Percentiles rank a stretch among this genome's conserved stretches.
Evolutionary conservation across 495 filamentous ascomycete genomes (phyloP).

Genomic region (Massariosphaeria phaeospora): DNA sequence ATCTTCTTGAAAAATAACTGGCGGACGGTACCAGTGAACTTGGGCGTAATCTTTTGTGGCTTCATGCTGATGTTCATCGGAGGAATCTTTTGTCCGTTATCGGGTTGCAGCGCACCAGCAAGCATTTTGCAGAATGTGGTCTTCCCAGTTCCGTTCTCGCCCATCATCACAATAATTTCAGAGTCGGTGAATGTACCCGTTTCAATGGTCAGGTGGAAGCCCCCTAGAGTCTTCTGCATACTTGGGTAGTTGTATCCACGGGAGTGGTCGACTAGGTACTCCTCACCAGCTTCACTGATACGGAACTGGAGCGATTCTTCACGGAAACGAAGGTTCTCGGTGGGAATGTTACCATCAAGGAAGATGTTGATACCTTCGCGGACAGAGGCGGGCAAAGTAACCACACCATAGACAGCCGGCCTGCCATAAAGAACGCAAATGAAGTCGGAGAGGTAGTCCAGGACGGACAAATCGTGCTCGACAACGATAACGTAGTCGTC

Average conservation of each 20-base stretch:
- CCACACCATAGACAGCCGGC: conserved; percentile 94
- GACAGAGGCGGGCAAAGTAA: conserved; percentile 92
- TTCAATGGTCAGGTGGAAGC: conserved; percentile 80
- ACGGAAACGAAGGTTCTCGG: conserved; percentile 96
- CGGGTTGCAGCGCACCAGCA: conserved; percentile 87
- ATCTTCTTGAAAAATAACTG: conserved; percentile 97
- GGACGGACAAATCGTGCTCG: conserved; percentile 95
- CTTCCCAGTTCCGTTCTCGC: conserved; percentile 93
- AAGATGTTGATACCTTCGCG: conserved; percentile 99
- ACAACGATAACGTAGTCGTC: conserved; percentile 97
- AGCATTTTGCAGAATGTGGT: conserved; percentile 97
- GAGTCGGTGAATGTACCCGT: conserved; percentile 89
- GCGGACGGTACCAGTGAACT: conserved; percentile 91
- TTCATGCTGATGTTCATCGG: conserved; percentile 98
- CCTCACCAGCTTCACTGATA: conserved; percentile 85
- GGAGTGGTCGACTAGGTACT: conserved; percentile 78
- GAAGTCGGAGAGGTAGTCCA: conserved; percentile 97
- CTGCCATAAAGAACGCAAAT: conserved; percentile 95
- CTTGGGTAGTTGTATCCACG: conserved; percentile 79
- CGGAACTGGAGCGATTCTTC: conserved; percentile 96
- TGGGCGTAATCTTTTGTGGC: conserved; percentile 98
- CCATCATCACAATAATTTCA: conserved; percentile 99
- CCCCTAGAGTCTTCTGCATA: conserved; percentile 91
- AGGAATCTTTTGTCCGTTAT: conserved; percentile 67
- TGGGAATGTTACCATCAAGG: conserved; percentile 94